These are phyloP conservation scores for Diaporthe ilicicola DNA, from an alignment of 2,329 filamentous ascomycete genomes.

Conservation along the genomic window DNA sequence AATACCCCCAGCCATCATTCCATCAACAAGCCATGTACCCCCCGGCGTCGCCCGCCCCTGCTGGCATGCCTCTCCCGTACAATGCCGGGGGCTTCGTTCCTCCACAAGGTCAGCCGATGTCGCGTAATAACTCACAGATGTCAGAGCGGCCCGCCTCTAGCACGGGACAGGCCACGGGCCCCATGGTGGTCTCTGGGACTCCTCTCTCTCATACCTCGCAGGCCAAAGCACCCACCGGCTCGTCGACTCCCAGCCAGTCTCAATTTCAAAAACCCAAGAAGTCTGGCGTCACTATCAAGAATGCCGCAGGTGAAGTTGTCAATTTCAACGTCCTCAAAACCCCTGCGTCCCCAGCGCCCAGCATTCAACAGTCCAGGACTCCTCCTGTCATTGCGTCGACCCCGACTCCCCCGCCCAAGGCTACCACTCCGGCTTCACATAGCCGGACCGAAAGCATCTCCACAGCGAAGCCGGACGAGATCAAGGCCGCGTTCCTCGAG, in stretches of 20 bases:
- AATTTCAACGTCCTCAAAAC: slow-evolving; percentile 66
- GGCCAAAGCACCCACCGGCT: slow-evolving; percentile 53
- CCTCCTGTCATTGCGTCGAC: slow-evolving; percentile 78
- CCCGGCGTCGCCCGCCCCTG: slow-evolving; percentile 55
- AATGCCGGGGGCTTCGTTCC: slow-evolving; percentile 49
- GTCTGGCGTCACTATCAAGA: slow-evolving; percentile 84
- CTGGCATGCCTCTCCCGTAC: slow-evolving; percentile 58
- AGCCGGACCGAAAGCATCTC: slow-evolving; percentile 74
- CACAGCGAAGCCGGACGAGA: slow-evolving; percentile 79
- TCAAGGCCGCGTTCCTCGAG: slow-evolving; percentile 82
- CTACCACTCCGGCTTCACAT: slow-evolving; percentile 70
- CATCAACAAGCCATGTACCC: slow-evolving; percentile 38
- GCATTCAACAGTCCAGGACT: slow-evolving; percentile 66
- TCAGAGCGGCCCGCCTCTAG: slow-evolving; percentile 73
- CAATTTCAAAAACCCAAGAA: slow-evolving; percentile 66
- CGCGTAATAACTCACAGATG: slow-evolving; percentile 82
- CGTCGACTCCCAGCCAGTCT: slow-evolving; percentile 54
- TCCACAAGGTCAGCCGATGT: slow-evolving; percentile 74
- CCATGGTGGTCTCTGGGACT: slow-evolving; percentile 66
- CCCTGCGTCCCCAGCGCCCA: slow-evolving; percentile 64
- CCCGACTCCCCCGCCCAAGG: slow-evolving; percentile 81
- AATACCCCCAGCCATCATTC: slow-evolving; percentile 27
- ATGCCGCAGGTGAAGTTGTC: slow-evolving; percentile 79
- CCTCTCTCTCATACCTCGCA: slow-evolving; percentile 71
- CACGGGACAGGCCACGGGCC: slow-evolving; percentile 70